Base-by-base conservation (phyloP, 805 yeast genomes). In the Candida coleopterorum region DNA sequence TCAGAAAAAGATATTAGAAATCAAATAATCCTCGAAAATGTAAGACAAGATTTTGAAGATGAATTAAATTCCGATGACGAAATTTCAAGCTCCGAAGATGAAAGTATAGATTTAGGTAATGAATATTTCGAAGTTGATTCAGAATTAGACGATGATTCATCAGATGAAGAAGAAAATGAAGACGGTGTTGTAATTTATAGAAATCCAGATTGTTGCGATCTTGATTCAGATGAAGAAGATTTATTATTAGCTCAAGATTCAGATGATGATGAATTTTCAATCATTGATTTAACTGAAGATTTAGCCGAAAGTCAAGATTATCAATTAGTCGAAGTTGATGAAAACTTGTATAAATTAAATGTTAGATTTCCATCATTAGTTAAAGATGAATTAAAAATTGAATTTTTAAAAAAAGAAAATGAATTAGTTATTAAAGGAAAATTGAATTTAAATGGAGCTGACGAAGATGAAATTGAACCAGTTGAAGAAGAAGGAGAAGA, bases 231-330 rank as follows among this genome's bases (percentile, higher is more conserved):
- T 20, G 44, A 50, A 34, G 39, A 40, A 9, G 39, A 46, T 18
- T 44, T 45, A 15, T 47, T 48, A 29, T 56, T 60, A 39, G 43
- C 50, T 20, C 64, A 64, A 29, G 50, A 53, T 26, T 60, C 55
- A 38, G 52, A 56, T 17, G 62, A 58, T 10, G 63, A 58, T 29
- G 60, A 58, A 34, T 58, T 53, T 12, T 64, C 59, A 31, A 49
- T 65, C 27, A 59, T 65, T 43, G 72, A 67, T 45, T 60, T 66
- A 49, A 50, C 65, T 30, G 56, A 57, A 29, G 73, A 67, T 49
- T 60, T 67, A 46, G 60, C 58, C 42, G 55, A 62, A 49, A 59
- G 68, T 27, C 66, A 66, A 42, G 73, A 67, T 50, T 66, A 68
- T 46, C 72, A 67, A 50, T 56, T 66, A 40, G 49, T 53, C 18